Evolutionary conservation across 2,329 filamentous ascomycete species (phyloP), one percentile per base, ranked within the genome.

Genomic region (Fusarium concolor): DNA sequence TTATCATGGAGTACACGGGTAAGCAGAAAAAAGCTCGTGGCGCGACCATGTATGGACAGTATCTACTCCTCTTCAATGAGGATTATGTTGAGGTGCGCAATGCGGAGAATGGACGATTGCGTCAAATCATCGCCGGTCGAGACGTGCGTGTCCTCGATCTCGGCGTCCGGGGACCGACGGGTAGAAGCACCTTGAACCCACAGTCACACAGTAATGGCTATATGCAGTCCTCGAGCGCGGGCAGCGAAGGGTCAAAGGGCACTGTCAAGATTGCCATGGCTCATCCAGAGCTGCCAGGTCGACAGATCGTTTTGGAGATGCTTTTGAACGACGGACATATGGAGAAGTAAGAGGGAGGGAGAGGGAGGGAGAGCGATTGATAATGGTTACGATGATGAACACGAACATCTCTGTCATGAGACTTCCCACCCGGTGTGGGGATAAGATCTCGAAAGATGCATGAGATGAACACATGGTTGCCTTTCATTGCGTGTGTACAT

Each of bases 1-100:
- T 98, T 60, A 94, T 98, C 75, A 97, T 99, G 94, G 94, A 98
- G 77, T 99, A 98, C 78, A 96, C 97, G n/a, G 96, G 96, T 70
- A 95, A 91, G 74, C 86, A 88, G 76, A 88, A 88, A 79, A 88
- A 87, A 78, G 96, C 96, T 2, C 90, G 91, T 65, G 89, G 89
- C 14, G 94, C 94, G 3, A 96, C 94, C 65, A 90, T 98, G 81
- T 96, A 93, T 73, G 94, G 94, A 2, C 91, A 94, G 59, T 98
- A 97, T 77, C 87, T 99, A 6, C 84, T 99, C 10, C 87, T 99
- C 6, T 97, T 98, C 81, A 96, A 97, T 77, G 91, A 92, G 22
- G 95, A 98, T 78, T 99, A 98, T 72, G 93, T 99, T 46, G 96
- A 99, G 81, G 93, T 99, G 53, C 89, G 96, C 55, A 98, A 99